Evolutionary conservation across 73 alveolate species (phyloP).

Genomic region (Paramecium octaurelia): DNA sequence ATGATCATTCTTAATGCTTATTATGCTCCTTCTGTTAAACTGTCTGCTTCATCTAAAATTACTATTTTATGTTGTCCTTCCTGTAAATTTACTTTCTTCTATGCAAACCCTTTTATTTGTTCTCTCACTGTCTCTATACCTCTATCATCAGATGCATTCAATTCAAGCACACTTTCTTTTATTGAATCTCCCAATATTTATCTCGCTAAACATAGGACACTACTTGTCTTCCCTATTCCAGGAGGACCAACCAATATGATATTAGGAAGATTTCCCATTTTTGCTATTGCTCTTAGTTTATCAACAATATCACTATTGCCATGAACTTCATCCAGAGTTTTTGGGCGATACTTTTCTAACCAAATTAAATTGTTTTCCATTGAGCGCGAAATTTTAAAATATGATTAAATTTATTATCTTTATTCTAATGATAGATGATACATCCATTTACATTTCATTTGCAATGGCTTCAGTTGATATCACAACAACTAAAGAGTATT

Average conservation of each 20-base stretch:
- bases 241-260: constrained; percentile 98
- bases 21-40: constrained; percentile 98
- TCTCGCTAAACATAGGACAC: constrained; percentile 97
- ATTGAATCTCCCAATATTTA: constrained; percentile 83
- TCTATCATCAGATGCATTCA: constrained; percentile 84
- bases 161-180: constrained; percentile 90
- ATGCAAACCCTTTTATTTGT: constrained; percentile 98
- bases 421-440: too few species aligned
- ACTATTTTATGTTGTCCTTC: constrained; percentile 96
- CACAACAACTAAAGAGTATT: too few species aligned
- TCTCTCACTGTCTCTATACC: constrained; percentile 99
- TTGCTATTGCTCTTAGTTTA: constrained; percentile 90
- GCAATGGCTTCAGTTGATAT: too few species aligned
- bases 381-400: neutral
- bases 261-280: constrained; percentile 96
- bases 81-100: constrained; percentile 94
- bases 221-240: constrained; percentile 99
- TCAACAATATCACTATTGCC: constrained; percentile 93
- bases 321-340: constrained; percentile 86
- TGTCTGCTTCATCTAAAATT: constrained; percentile 99
- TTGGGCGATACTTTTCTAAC: constrained; percentile 86
- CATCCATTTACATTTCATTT: too few species aligned
- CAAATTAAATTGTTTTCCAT: constrained; percentile 19
- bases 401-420: constrained; percentile 60
- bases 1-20: constrained; percentile 91